These are phyloP conservation scores for Zymoseptoria tritici DNA, from an alignment of 2,329 filamentous ascomycete species.

Conservation along the genomic window DNA sequence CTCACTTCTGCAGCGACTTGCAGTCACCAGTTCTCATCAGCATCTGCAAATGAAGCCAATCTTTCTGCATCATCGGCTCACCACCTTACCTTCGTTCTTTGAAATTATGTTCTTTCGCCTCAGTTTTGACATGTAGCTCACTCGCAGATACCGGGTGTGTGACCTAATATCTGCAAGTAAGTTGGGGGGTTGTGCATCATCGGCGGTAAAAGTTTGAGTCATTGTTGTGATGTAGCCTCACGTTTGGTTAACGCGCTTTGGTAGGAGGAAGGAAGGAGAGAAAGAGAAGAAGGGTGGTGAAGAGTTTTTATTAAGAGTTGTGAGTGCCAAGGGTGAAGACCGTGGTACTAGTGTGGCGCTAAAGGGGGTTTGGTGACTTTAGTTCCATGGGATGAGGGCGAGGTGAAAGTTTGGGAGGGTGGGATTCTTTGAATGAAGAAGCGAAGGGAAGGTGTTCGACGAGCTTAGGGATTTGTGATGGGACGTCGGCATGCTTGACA, in stretches of 20 bases:
- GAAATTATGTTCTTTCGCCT: neutral
- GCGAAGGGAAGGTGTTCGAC: too few species aligned
- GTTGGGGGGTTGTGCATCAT: too few species aligned
- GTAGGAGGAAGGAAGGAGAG: neutral
- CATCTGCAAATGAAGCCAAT: neutral
- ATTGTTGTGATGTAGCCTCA: neutral
- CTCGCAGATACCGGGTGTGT: too few species aligned
- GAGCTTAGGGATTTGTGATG: too few species aligned
- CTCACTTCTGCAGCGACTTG: neutral
- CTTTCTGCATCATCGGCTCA: neutral
- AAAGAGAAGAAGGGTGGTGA: neutral
- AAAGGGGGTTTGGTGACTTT: neutral
- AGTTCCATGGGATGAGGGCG: neutral
- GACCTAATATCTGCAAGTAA: too few species aligned
- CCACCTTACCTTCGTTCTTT: neutral
- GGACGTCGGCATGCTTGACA: too few species aligned
- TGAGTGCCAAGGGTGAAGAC: neutral
- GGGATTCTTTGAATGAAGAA: too few species aligned
- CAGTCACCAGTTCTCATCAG: neutral
- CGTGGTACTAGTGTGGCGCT: neutral
- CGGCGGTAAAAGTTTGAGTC: too few species aligned
- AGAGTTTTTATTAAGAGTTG: too few species aligned
- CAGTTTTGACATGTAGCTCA: too few species aligned
- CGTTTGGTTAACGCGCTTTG: neutral
- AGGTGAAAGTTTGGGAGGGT: neutral